A percentile compares a stretch with the other conserved stretches of the same genome.
These are phyloP conservation scores for Chlorella sp. DNA, from an alignment of 139 green algal genomes.

Conservation along the genomic window DNA sequence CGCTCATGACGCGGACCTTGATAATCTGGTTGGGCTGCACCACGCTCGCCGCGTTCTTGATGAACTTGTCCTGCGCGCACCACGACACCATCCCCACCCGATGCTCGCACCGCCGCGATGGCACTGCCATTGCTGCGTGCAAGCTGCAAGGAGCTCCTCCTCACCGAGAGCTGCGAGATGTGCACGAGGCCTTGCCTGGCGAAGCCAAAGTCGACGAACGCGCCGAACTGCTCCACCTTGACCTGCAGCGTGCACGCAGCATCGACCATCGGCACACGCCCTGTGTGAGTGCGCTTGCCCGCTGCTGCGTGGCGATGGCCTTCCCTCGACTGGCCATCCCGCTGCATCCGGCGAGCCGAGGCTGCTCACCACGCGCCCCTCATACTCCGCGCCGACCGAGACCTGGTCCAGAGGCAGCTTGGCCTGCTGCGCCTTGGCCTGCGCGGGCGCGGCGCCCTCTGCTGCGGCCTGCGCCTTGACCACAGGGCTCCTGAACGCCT, in stretches of 20 bases:
- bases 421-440: neutral
- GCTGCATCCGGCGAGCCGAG: too few relatives aligned
- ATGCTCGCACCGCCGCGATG: neutral
- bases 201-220: conserved; percentile 90
- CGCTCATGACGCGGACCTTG: conserved; percentile 42
- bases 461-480: neutral
- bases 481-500: neutral
- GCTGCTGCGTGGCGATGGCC: neutral
- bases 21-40: conserved; percentile 37
- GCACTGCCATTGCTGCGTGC: neutral
- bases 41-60: conserved; percentile 33
- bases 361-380: neutral
- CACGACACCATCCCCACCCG: neutral
- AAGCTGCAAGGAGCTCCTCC: neutral
- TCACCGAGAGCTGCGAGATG: conserved; percentile 81
- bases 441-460: neutral
- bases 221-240: conserved; percentile 70
- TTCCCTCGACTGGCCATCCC: neutral
- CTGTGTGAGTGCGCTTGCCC: neutral
- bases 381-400: neutral
- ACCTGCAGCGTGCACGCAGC: conserved; percentile 28
- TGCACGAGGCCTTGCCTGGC: conserved; percentile 86
- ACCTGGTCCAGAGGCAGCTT: neutral
- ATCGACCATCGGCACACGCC: neutral
- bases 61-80: conserved; percentile 44